phyloP scores from a whole-genome alignment of 257 asterid genomes.

The Jasminum sambac region DNA sequence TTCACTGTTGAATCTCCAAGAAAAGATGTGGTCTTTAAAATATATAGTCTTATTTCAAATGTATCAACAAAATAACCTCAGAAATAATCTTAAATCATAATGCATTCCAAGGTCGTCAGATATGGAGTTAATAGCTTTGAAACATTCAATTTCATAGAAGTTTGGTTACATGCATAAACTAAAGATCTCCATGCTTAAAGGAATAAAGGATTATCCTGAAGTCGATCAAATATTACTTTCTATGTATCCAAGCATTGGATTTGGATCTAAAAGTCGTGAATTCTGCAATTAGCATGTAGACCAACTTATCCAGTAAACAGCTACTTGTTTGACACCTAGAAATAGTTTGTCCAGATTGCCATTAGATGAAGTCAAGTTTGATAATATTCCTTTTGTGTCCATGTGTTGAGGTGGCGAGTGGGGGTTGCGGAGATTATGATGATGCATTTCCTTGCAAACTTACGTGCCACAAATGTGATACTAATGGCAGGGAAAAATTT shows the following conservation, averaged over 20 bases:
- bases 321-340: background rate
- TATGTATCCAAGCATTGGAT: background rate
- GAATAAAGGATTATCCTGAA: background rate
- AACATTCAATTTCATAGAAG: background rate
- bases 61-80: background rate
- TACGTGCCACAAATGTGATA: background rate
- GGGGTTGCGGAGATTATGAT: background rate
- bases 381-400: background rate
- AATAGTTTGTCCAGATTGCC: background rate
- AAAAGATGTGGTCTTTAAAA: background rate
- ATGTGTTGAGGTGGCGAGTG: too few species aligned
- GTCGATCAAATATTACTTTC: background rate
- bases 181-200: background rate
- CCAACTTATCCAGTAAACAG: background rate
- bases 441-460: background rate
- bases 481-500: background rate
- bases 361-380: background rate
- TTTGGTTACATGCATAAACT: background rate
- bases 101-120: background rate
- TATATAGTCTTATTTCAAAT: background rate
- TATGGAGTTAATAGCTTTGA: background rate
- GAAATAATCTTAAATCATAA: background rate
- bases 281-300: background rate
- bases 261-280: background rate
- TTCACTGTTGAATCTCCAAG: background rate